These are phyloP conservation scores for Stentor coeruleus DNA, from an alignment of 73 alveolate species.

Conservation along the genomic window DNA sequence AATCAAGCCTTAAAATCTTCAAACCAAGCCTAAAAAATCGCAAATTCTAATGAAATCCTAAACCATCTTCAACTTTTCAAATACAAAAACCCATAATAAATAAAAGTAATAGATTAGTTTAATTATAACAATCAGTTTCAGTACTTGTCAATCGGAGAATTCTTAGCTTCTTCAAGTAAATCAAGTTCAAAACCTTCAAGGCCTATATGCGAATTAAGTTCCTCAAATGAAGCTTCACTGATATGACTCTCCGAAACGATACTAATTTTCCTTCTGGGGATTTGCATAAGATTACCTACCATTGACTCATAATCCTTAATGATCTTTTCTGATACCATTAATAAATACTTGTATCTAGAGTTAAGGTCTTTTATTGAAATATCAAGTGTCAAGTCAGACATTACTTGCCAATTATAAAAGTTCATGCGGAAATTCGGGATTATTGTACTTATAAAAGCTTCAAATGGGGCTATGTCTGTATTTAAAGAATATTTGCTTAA, in stretches of 20 bases:
- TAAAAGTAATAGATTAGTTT: too few species aligned
- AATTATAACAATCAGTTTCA: too few species aligned
- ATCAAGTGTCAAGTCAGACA: neutral
- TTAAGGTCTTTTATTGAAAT: neutral
- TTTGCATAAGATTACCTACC: neutral
- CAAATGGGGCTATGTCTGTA: neutral
- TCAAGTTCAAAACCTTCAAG: too few species aligned
- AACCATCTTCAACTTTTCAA: too few species aligned
- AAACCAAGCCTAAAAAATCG: too few species aligned
- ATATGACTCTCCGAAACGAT: constrained; percentile 15
- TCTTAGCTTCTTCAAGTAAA: too few species aligned
- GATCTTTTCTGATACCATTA: neutral
- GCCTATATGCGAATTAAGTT: too few species aligned
- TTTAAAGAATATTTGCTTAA: neutral
- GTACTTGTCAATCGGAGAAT: too few species aligned
- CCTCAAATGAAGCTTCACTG: too few species aligned
- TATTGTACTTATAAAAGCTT: neutral
- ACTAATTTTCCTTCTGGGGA: constrained; percentile 18
- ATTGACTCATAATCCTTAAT: constrained; percentile 12
- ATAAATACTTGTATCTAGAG: neutral
- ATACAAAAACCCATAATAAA: too few species aligned
- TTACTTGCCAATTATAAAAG: constrained; percentile 1
- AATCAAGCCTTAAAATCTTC: too few species aligned
- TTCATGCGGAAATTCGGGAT: neutral
- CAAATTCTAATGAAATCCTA: too few species aligned